phyloP scores from a whole-genome alignment of 2,329 filamentous ascomycete genomes.

The Parasarocladium wereldwijsianum region DNA sequence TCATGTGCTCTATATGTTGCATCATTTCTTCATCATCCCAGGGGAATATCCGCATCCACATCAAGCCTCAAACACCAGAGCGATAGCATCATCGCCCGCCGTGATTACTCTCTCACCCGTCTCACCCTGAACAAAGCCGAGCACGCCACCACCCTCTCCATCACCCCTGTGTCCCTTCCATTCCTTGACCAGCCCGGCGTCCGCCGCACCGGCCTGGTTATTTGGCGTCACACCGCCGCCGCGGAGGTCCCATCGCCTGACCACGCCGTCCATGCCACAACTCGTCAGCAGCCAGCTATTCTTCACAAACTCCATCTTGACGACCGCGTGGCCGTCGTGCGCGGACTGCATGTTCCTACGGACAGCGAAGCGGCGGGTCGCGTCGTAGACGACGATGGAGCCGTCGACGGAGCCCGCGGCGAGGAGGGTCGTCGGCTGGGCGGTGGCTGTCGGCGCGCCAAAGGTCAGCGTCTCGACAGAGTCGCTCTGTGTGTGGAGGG shows the following conservation, averaged over 20 bases:
- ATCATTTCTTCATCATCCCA: too few relatives aligned
- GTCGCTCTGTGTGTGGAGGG: conserved; percentile 61
- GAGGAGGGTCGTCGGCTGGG: conserved; percentile 37
- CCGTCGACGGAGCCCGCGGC: conserved; percentile 58
- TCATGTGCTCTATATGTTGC: conserved; percentile 1
- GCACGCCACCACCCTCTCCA: conserved; percentile 73
- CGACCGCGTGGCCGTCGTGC: conserved; percentile 78
- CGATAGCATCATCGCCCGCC: conserved; percentile 72
- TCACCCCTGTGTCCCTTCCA: conserved; percentile 83
- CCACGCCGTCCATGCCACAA: conserved; percentile 82
- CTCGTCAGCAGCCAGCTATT: conserved; percentile 61
- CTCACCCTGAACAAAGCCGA: conserved; percentile 79
- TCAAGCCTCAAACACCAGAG: conserved; percentile 51
- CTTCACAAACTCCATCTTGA: conserved; percentile 79
- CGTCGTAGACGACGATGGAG: conserved; percentile 76
- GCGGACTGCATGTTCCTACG: conserved; percentile 67
- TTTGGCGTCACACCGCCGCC: conserved; percentile 22
- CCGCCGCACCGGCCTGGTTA: conserved; percentile 23
- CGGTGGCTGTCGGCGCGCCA: conserved; percentile 17
- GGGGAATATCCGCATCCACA: too few relatives aligned
- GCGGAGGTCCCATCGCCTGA: conserved; percentile 74
- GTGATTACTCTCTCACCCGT: conserved; percentile 66
- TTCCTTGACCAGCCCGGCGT: conserved; percentile 59
- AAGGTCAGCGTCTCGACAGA: conserved; percentile 67
- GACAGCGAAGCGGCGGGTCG: conserved; percentile 73